Evolutionary conservation across 1,139 yeast genomes (phyloP).

Genomic region (Barnettozyma hawaiiensis): DNA sequence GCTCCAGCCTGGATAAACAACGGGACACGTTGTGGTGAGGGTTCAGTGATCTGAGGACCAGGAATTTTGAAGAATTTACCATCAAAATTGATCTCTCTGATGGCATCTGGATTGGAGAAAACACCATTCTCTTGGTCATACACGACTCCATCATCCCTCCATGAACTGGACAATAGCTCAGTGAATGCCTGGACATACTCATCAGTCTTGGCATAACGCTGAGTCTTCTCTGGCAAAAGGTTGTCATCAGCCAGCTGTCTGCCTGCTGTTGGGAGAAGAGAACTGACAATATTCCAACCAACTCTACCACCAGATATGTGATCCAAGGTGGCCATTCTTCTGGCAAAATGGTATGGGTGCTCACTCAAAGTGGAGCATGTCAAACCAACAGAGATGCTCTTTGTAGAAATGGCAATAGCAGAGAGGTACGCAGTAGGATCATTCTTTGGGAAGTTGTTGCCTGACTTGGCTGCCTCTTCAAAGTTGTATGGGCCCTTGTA

Average conservation of each 20-base stretch:
- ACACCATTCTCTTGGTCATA: conserved; percentile 30
- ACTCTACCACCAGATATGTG: conserved; percentile 37
- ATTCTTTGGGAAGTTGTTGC: conserved; percentile 40
- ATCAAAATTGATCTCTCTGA: conserved; percentile 37
- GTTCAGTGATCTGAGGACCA: conserved; percentile 41
- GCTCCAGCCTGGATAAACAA: conserved; percentile 45
- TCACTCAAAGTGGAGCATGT: conserved; percentile 38
- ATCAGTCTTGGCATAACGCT: conserved; percentile 36
- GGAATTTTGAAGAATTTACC: conserved; percentile 40
- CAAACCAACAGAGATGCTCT: conserved; percentile 34
- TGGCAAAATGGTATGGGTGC: conserved; percentile 36
- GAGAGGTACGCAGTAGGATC: conserved; percentile 40
- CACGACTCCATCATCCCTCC: conserved; percentile 38
- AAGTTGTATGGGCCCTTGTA: conserved; percentile 37
- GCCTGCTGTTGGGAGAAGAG: conserved; percentile 37
- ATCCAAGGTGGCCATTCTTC: conserved; percentile 30
- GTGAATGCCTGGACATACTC: conserved; percentile 36
- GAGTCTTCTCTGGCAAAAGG: conserved; percentile 34
- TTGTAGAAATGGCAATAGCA: conserved; percentile 39
- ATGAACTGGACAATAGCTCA: conserved; percentile 34
- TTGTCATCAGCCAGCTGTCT: conserved; percentile 34
- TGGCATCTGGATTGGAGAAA: conserved; percentile 36
- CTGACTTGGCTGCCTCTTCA: conserved; percentile 35
- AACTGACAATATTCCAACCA: conserved; percentile 40
- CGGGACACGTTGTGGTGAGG: conserved; percentile 42